Evolutionary conservation across 257 asterid genomes (phyloP).

Genomic region (Penstemon eatonii): DNA sequence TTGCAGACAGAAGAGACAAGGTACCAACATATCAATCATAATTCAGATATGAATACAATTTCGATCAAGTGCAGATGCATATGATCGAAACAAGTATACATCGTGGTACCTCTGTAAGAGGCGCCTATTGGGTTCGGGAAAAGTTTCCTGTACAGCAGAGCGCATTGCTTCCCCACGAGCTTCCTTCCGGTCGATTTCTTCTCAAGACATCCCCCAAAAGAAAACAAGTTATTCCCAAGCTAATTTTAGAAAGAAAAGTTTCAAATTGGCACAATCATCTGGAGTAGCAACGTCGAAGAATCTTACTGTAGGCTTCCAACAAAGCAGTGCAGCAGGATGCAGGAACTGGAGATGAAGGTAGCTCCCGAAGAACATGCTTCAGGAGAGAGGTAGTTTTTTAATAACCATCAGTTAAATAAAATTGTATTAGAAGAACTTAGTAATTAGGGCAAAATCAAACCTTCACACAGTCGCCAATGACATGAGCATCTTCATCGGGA

Average conservation of each 20-base stretch:
- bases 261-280: slow-evolving; percentile 23
- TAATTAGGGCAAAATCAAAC: slow-evolving; percentile 40
- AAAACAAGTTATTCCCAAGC: slow-evolving; percentile 24
- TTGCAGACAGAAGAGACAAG: slow-evolving; percentile 15
- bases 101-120: slow-evolving; percentile 76
- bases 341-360: slow-evolving; percentile 97
- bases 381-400: slow-evolving; percentile 27
- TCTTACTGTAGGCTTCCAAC: slow-evolving; percentile 87
- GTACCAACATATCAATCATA: not conserved
- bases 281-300: slow-evolving; percentile 11
- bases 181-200: slow-evolving; percentile 78
- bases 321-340: slow-evolving; percentile 94
- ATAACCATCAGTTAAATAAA: slow-evolving; percentile 26
- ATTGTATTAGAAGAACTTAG: slow-evolving; percentile 21
- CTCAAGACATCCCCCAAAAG: slow-evolving; percentile 31
- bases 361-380: slow-evolving; percentile 95
- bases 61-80: slow-evolving; percentile 2
- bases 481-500: slow-evolving; percentile 88
- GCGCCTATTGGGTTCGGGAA: slow-evolving; percentile 92
- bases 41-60: not conserved
- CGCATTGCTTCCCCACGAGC: slow-evolving; percentile 77
- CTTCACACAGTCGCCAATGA: slow-evolving; percentile 89
- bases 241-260: slow-evolving; percentile 9
- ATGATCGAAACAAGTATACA: slow-evolving; percentile 23
- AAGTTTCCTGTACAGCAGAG: slow-evolving; percentile 82